phyloP scores from a whole-genome alignment of 1,284 basidiomycete genomes.

The Entoloma clypeatum region DNA sequence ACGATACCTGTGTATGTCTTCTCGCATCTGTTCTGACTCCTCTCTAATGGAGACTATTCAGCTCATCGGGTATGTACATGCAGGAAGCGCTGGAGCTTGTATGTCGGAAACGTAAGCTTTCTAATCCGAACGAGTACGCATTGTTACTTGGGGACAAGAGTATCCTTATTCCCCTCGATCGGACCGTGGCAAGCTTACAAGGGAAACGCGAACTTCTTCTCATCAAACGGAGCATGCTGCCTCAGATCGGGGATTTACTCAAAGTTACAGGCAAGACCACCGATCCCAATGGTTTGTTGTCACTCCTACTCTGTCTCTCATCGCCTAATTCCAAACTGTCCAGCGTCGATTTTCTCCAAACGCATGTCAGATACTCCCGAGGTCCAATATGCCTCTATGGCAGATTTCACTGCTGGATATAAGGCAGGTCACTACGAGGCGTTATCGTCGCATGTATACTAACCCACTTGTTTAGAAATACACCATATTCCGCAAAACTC shows the following conservation, averaged over 20 bases:
- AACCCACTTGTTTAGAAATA: constrained; percentile 60
- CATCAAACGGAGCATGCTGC: constrained; percentile 76
- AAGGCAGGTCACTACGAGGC: constrained; percentile 52
- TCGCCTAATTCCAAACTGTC: neutral
- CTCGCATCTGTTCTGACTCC: neutral
- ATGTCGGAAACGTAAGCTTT: constrained; percentile 70
- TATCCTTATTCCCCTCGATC: constrained; percentile 88
- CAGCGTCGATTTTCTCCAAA: constrained; percentile 92
- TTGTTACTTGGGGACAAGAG: constrained; percentile 75
- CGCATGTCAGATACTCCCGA: constrained; percentile 75
- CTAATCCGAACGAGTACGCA: constrained; percentile 79
- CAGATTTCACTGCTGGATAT: constrained; percentile 75
- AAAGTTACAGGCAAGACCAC: constrained; percentile 64
- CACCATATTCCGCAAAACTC: constrained; percentile 91
- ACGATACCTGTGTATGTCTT: constrained; percentile 80
- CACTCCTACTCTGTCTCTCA: constrained; percentile 1
- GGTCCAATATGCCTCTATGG: constrained; percentile 48
- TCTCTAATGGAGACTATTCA: constrained; percentile 27
- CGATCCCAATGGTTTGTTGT: constrained; percentile 81
- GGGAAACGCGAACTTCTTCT: constrained; percentile 84
- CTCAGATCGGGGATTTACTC: constrained; percentile 60
- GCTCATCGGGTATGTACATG: constrained; percentile 94
- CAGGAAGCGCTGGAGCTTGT: constrained; percentile 90
- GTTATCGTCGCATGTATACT: neutral
- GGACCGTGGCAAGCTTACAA: constrained; percentile 92